Evolutionary conservation across 2,329 filamentous ascomycete genomes (phyloP), one percentile per base, ranked within the genome.

Genomic region (Pyricularia grisea): DNA sequence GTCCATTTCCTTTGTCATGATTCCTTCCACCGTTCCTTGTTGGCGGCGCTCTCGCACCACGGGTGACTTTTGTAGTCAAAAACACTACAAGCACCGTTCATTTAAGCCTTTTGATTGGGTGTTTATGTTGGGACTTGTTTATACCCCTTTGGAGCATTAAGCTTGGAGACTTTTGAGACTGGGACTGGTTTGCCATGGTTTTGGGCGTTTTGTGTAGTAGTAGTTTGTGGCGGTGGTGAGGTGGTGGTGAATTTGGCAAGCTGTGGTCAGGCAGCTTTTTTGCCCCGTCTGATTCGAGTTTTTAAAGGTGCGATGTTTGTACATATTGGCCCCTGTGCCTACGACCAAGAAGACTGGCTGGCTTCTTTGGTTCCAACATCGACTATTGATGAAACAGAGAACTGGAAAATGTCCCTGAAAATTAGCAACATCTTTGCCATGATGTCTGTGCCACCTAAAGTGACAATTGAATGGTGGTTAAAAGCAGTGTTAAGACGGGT

Each of bases 1-100:
- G 11, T 67, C 66, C 55, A 31, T 66, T 67, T 27, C 61, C 27
- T 66, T 66, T 50, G 42, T 50, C 42, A 50, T 50, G 42, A 50
- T 50, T 50, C 42, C 42, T n/a, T 50, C 42, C 42, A n/a, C 42
- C 42, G 42, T n/a, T 50, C 42, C 14, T n/a, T n/a, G 42, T 50
- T 50, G 42, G 42, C 20, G 42, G 42, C 42, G 42, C 42, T 50
- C 42, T 50, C 42, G 20, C n/a, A 55, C 20, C 42, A 55, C 42
- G 10, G 17, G 42, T 55, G 42, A 55, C 33, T 55, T 55, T 31
- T 28, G 65, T 69, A 66, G 69, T 70, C 70, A 71, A 69, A 36
- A 17, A 6, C 69, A 55, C 42, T 55, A 55, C 42, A 55, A 55
- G 42, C 42, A 55, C 42, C 7, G 42, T 55, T 55, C 42, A 55